Evolutionary conservation across 352 stramenopile genomes (phyloP).

Genomic region (Pilasporangium apinafurcum): DNA sequence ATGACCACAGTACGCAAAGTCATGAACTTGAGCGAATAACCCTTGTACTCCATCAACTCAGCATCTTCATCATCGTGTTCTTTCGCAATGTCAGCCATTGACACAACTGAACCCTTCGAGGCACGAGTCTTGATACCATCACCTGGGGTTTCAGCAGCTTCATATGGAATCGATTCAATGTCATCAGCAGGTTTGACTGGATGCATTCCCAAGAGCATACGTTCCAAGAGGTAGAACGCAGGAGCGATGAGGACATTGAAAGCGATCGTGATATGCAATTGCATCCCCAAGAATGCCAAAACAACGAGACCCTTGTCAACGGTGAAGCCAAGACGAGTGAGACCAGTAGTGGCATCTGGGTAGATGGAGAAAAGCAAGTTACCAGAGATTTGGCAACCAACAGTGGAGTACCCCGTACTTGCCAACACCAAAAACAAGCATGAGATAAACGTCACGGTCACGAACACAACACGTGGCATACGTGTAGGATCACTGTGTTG

Average conservation of each 20-base stretch:
- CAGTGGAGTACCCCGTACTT: slow-evolving; percentile 25
- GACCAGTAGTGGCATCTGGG: slow-evolving; percentile 2
- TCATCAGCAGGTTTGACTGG: slow-evolving; percentile 3
- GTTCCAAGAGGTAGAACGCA: slow-evolving; percentile 18
- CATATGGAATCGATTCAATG: not conserved
- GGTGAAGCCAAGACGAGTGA: slow-evolving; percentile 19
- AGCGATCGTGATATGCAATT: slow-evolving; percentile 26
- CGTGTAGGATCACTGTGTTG: slow-evolving; percentile 15
- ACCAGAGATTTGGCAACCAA: slow-evolving; percentile 47
- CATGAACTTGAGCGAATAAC: slow-evolving; percentile 12
- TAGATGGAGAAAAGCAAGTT: slow-evolving; percentile 11
- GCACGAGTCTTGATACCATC: not conserved
- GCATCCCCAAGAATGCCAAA: slow-evolving; percentile 16
- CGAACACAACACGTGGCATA: slow-evolving; percentile 22
- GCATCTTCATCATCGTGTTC: slow-evolving; percentile 4
- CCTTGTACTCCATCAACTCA: slow-evolving; percentile 3
- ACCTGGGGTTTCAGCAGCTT: not conserved
- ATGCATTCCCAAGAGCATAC: slow-evolving; percentile 17
- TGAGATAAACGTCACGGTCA: slow-evolving; percentile 42
- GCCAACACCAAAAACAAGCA: slow-evolving; percentile 36
- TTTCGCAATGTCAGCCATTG: slow-evolving; percentile 3
- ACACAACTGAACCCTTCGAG: slow-evolving; percentile 5
- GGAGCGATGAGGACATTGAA: slow-evolving; percentile 17
- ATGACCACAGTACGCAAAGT: slow-evolving; percentile 11
- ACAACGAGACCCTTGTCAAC: slow-evolving; percentile 17